Evolutionary conservation across 306 rosid species (phyloP).

Genomic region (Fragaria vesca): DNA sequence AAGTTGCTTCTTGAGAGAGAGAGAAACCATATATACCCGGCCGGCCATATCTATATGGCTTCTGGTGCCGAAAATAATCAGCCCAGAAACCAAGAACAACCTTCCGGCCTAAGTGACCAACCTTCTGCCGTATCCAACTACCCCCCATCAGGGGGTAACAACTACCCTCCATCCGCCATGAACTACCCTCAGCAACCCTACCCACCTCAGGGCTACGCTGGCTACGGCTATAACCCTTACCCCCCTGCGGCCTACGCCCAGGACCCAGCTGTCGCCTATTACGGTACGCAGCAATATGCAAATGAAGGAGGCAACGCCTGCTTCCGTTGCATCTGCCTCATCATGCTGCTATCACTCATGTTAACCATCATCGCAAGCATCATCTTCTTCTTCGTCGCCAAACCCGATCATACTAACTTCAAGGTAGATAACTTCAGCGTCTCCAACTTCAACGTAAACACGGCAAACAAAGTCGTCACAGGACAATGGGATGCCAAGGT

Average conservation of each 20-base stretch:
- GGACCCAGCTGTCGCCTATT: background rate
- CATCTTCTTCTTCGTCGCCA: conserved; percentile 19
- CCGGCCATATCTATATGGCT: conserved; percentile 17
- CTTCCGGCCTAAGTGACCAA: background rate
- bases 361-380: conserved; percentile 10
- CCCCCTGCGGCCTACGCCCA: background rate
- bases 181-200: conserved; percentile 17
- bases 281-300: background rate
- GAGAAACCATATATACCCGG: background rate
- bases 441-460: conserved; percentile 28
- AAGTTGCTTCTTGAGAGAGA: conserved; percentile 13
- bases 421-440: conserved; percentile 34
- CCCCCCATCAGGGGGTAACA: conserved; percentile 15
- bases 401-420: conserved; percentile 35
- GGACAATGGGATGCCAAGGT: conserved; percentile 41
- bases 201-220: background rate
- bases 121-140: background rate
- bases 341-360: background rate
- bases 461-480: conserved; percentile 3
- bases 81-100: conserved; percentile 10
- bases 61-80: conserved; percentile 14
- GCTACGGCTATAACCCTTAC: conserved; percentile 10
- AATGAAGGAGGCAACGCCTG: background rate
- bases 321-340: conserved; percentile 31
- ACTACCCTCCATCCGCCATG: conserved; percentile 24